Evolutionary conservation across 176 grass and related monocot species (phyloP), one percentile per base, ranked within the genome.

Genomic region (Lolium perenne): DNA sequence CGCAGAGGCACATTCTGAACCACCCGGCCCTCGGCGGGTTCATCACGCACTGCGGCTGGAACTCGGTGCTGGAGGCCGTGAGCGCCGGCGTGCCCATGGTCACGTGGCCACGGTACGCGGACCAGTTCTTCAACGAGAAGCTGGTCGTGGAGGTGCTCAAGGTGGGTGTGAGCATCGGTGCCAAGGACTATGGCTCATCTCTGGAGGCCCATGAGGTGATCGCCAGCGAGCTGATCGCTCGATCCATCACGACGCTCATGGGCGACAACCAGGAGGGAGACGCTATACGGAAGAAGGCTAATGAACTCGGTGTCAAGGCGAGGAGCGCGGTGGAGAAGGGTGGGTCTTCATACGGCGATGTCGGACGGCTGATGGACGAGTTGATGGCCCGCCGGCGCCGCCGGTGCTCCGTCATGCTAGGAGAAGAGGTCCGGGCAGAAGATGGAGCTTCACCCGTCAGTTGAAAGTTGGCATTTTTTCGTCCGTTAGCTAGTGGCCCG

Each of bases 1-100:
- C 63, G 13, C 63, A 35, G 63, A 16, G 5, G 63, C 32, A 17
- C 65, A 68, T 68, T 15, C 65, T 68, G 32, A 68, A 40, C 7
- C 65, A 40, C 32, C 32, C 0, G 0, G 14, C 65, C 65, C 0
- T 68, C 3, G 32, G 65, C 68, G 68, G 85, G 91, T 95, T 93
- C 86, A 1, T 76, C 43, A 87, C 84, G 8, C 91, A 90, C 85
- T 87, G 91, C 64, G 87, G 91, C 0, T 93, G 91, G 91, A 93
- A 93, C 91, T 93, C 91, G 1, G 16, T 66, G 15, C 78, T 80
- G 0, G 78, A 80, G 78, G 80, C 93, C 14, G 29, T 67, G 14
- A 68, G 65, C 65, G 65, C 32, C 65, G 65, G 32, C 32, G 32
- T 68, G 65, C 15, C 65, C 32, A 68, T 68, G 65, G 7, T 68